A percentile compares a stretch with the other conserved stretches of the same genome.
These are phyloP conservation scores for Stephanodiscus minutulus DNA, from an alignment of 108 stramenopile genomes.

Conservation along the genomic window DNA sequence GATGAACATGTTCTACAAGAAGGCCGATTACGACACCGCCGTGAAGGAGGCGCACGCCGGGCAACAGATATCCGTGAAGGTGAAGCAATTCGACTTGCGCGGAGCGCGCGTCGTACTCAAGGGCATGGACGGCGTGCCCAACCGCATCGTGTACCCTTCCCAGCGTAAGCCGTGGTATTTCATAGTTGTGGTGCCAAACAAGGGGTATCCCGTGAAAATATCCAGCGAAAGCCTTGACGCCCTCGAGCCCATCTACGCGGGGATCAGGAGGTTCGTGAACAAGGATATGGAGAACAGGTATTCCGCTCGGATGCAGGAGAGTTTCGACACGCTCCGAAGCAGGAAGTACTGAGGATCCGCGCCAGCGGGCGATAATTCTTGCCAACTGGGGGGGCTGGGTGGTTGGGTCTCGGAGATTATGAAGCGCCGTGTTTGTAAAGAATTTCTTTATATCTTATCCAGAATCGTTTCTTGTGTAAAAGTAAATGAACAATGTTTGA, in stretches of 20 bases:
- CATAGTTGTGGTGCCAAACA: slow-evolving; percentile 24
- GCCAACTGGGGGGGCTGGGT: too few relatives aligned
- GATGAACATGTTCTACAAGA: slow-evolving; percentile 46
- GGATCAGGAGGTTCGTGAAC: slow-evolving; percentile 19
- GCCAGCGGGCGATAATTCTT: too few relatives aligned
- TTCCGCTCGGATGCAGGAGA: slow-evolving; percentile 7
- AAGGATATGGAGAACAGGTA: slow-evolving; percentile 20
- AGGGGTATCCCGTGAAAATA: slow-evolving; percentile 47
- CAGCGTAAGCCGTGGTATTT: slow-evolving; percentile 27
- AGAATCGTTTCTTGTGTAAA: too few relatives aligned
- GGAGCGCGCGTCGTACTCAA: slow-evolving; percentile 29
- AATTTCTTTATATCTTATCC: too few relatives aligned
- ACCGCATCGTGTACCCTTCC: slow-evolving; percentile 22
- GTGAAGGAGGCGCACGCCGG: slow-evolving; percentile 38
- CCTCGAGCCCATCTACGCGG: slow-evolving; percentile 34
- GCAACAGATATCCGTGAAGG: slow-evolving; percentile 38
- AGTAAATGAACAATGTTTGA: too few relatives aligned
- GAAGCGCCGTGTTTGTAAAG: too few relatives aligned
- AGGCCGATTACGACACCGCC: slow-evolving; percentile 46
- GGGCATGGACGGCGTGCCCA: slow-evolving; percentile 17
- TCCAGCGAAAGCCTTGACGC: slow-evolving; percentile 16
- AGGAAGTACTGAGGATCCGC: too few relatives aligned
- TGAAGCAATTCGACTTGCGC: slow-evolving; percentile 48
- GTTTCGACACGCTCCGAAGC: not conserved
- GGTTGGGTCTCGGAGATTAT: too few relatives aligned